Percentiles rank a stretch among this genome's conserved stretches.
phyloP scores from a whole-genome alignment of 331 rosid species.

The Prunus yedoensis region DNA sequence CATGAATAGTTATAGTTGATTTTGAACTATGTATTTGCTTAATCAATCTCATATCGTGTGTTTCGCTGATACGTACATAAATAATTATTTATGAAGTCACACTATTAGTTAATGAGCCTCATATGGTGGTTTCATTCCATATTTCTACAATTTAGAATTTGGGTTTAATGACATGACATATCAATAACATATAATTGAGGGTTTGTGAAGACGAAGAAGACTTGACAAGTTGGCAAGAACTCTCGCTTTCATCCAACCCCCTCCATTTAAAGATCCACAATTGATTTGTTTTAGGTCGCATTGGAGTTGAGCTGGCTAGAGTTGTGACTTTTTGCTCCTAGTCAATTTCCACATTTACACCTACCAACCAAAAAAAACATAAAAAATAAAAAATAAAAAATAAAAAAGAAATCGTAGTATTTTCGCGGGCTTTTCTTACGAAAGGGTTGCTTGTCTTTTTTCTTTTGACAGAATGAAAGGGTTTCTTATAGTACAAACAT shows the following conservation, averaged over 20 bases:
- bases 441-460: too few species aligned
- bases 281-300: too few species aligned
- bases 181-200: not conserved
- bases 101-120: too few species aligned
- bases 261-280: slow-evolving; percentile 10
- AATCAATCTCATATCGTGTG: too few species aligned
- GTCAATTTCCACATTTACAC: not conserved
- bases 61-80: too few species aligned
- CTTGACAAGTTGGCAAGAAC: not conserved
- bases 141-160: too few species aligned
- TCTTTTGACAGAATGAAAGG: too few species aligned
- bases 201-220: not conserved
- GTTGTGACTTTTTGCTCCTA: not conserved
- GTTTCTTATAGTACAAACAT: not conserved
- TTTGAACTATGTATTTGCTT: too few species aligned
- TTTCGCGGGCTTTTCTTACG: not conserved
- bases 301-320: slow-evolving; percentile 18
- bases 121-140: too few species aligned
- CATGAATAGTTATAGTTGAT: too few species aligned
- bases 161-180: not conserved
- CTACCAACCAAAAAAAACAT: not conserved
- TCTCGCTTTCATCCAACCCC: slow-evolving; percentile 19
- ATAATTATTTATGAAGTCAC: too few species aligned
- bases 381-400: not conserved
- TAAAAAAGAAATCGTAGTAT: not conserved